Evolutionary conservation across 495 filamentous ascomycete species (phyloP), one percentile per base, ranked within the genome.

Genomic region (Aspergillus taichungensis): DNA sequence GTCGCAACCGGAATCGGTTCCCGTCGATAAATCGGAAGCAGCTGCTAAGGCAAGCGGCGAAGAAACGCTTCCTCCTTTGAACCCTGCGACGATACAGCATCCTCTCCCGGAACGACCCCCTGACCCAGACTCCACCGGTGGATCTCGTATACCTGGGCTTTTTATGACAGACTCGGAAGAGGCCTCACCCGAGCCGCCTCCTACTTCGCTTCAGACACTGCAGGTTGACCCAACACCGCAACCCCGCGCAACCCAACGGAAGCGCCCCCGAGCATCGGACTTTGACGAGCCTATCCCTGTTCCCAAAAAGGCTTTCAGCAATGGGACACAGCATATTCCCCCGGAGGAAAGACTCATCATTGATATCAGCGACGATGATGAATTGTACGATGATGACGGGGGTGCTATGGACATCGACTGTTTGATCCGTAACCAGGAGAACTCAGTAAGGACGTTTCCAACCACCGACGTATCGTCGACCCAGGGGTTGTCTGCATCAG

Each of bases 191-290:
- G 46, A 50, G n/a, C 13, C 42, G 12, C 14, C 32, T 31, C 28
- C 37, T 13, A 46, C 46, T n/a, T 43, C 46, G 10, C 38, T 45
- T 9, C 49, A 48, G 34, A 37, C 14, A 2, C 24, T 56, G 27
- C n/a, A 34, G 2, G 30, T 61, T 39, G 61, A 67, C 31, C 33
- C 59, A 10, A 57, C 59, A 12, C 47, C 55, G 24, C 47, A 61
- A 18, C 45, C 60, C 24, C 61, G 58, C 34, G 28, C 50, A n/a
- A 58, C 55, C 31, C 64, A 70, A 42, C 77, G 83, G 13, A 95
- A 95, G 61, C 82, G 90, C 13, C 87, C 86, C n/a, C 84, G 85
- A 35, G 88, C 89, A 31, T 75, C 86, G 10, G 89, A 94, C 56
- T 90, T 94, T 35, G 78, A 79, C 47, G 67, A 78, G 50, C 43